Evolutionary conservation across 192 early-diverging fungal genomes (phyloP).

Genomic region (Podila epigama): DNA sequence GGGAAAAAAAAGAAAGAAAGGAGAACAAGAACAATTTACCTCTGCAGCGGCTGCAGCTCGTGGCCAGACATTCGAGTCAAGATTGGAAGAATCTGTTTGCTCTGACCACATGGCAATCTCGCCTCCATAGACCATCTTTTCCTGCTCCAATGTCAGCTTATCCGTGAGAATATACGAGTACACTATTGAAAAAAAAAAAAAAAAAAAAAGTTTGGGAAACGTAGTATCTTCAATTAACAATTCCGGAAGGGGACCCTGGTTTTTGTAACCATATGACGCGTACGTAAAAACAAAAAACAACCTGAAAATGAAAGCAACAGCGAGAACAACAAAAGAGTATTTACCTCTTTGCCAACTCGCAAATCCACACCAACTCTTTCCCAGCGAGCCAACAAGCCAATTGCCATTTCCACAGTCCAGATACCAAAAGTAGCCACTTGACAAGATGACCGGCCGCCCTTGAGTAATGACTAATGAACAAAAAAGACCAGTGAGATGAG

Average conservation of each 20-base stretch:
- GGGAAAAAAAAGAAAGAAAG: no score
- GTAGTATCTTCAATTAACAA: not conserved
- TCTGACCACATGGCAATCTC: conserved; percentile 81
- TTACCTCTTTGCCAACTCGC: conserved; percentile 42
- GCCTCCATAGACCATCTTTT: conserved; percentile 51
- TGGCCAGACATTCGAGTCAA: conserved; percentile 78
- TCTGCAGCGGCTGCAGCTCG: conserved; percentile 77
- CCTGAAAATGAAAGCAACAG: not conserved
- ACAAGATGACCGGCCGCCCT: conserved; percentile 73
- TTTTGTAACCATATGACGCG: not conserved
- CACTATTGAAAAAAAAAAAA: conserved; percentile 3
- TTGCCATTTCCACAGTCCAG: conserved; percentile 80
- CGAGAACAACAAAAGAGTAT: not conserved
- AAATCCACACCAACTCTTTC: conserved; percentile 41
- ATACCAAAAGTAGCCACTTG: conserved; percentile 72
- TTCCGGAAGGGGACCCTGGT: not conserved
- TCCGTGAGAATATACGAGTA: conserved; percentile 39
- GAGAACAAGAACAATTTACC: no score
- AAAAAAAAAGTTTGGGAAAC: not conserved
- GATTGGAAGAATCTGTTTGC: conserved; percentile 66
- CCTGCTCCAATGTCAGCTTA: conserved; percentile 10
- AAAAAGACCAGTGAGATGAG: conserved; percentile 63
- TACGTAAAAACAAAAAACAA: not conserved
- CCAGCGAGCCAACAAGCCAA: conserved; percentile 60
- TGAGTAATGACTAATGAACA: conserved; percentile 62